Conservation (phyloP, 441 rosid species). For the Brassica hybrid region DNA sequence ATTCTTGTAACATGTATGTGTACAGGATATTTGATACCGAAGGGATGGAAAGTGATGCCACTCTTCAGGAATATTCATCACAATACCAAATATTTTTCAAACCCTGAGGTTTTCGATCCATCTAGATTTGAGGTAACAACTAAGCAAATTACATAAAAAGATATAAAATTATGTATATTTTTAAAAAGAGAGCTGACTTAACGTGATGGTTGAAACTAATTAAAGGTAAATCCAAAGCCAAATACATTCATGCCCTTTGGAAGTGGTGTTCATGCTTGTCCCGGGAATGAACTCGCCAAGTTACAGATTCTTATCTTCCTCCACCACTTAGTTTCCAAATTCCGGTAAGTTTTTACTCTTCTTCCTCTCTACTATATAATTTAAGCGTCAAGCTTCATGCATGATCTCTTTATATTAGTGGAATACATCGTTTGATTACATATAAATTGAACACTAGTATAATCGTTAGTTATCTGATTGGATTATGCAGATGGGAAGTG, state of each 20-base stretch:
- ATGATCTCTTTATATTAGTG: constrained; percentile 4
- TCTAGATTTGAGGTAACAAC: constrained; percentile 82
- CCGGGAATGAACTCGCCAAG: constrained; percentile 95
- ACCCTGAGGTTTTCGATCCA: constrained; percentile 77
- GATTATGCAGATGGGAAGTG: constrained; percentile 75
- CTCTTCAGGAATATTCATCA: constrained; percentile 92
- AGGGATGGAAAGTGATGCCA: constrained; percentile 99
- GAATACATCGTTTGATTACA: not conserved
- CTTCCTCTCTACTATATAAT: not conserved
- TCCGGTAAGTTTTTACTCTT: constrained; percentile 52
- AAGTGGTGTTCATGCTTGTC: constrained; percentile 87
- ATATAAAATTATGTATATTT: too few species aligned
- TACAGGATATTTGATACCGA: constrained; percentile 85
- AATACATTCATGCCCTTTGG: constrained; percentile 94
- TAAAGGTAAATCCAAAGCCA: constrained; percentile 75
- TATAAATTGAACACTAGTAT: not conserved
- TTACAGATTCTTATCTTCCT: constrained; percentile 74
- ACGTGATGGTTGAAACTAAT: constrained; percentile 11
- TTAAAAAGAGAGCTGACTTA: not conserved
- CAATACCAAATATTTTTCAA: constrained; percentile 68
- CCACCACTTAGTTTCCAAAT: constrained; percentile 74
- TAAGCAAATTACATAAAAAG: not conserved
- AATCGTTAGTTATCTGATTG: constrained; percentile 1
- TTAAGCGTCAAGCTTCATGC: not conserved
- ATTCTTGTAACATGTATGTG: constrained; percentile 28